Percentiles rank a stretch among this genome's conserved stretches.
phyloP scores from a whole-genome alignment of 352 stramenopile genomes.

The Phytophthora ohioensis region DNA sequence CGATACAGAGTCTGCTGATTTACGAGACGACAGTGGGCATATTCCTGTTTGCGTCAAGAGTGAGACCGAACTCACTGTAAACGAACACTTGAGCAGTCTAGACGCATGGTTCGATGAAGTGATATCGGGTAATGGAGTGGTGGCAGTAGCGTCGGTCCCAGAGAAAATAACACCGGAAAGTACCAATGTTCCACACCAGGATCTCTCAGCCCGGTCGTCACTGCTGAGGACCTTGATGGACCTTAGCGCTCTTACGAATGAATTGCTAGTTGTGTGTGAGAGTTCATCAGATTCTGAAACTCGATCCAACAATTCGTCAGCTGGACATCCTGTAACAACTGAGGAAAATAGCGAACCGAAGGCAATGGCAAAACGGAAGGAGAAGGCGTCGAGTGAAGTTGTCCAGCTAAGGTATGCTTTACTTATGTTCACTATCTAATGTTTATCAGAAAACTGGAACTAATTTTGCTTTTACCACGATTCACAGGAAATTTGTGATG shows the following conservation, averaged over 20 bases:
- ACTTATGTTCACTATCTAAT: not conserved
- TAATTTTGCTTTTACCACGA: not conserved
- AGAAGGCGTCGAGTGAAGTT: slow-evolving; percentile 16
- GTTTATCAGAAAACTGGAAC: not conserved
- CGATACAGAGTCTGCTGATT: slow-evolving; percentile 28
- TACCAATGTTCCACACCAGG: not conserved
- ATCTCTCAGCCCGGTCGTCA: slow-evolving; percentile 12
- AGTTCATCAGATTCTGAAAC: not conserved
- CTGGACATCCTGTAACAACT: no score
- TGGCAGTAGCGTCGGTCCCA: not conserved
- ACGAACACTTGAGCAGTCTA: slow-evolving; percentile 56
- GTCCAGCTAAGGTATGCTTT: slow-evolving; percentile 23
- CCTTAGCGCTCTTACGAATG: slow-evolving; percentile 31
- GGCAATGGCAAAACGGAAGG: not conserved
- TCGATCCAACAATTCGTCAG: not conserved
- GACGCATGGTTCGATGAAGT: slow-evolving; percentile 62
- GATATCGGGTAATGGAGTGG: slow-evolving; percentile 34
- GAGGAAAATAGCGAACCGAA: not conserved
- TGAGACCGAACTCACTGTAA: slow-evolving; percentile 33
- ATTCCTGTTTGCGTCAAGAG: not conserved
- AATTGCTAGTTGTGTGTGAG: slow-evolving; percentile 31
- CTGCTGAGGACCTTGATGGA: slow-evolving; percentile 27
- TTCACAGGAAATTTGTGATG: slow-evolving; percentile 55
- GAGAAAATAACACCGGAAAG: not conserved
- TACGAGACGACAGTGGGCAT: not conserved